Conservation (phyloP, 805 yeast species). For the Metschnikowia amazonensis region DNA sequence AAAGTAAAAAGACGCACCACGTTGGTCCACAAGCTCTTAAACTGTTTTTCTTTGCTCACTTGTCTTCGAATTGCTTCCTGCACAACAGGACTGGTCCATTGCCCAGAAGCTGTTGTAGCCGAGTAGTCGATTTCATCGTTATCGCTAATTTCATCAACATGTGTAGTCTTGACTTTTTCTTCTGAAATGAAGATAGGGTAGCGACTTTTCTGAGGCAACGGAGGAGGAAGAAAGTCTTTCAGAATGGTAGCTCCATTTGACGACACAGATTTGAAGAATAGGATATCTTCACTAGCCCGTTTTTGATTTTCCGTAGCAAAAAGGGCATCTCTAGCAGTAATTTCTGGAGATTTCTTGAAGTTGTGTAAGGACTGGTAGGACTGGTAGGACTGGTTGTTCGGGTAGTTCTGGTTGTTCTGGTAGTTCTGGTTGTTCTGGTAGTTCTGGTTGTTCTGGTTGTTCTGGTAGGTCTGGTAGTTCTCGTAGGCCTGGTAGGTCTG, state of each 20-base stretch:
- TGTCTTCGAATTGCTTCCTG: slow-evolving; percentile 44
- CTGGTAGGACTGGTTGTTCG: no score
- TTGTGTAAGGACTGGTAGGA: no score
- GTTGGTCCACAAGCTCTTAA: slow-evolving; percentile 28
- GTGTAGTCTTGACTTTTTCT: background rate
- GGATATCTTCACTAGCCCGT: slow-evolving; percentile 1
- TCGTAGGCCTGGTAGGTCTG: no score
- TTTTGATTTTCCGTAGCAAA: slow-evolving; percentile 1
- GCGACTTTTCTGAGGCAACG: slow-evolving; percentile 7
- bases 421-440: no score
- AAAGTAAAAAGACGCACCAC: slow-evolving; percentile 27
- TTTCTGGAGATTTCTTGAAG: background rate
- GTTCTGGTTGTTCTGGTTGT: no score
- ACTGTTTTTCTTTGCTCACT: slow-evolving; percentile 37
- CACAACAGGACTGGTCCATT: slow-evolving; percentile 43
- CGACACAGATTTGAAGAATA: slow-evolving; percentile 7
- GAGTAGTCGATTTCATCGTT: slow-evolving; percentile 3
- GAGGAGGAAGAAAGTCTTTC: slow-evolving; percentile 14
- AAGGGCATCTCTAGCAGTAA: background rate
- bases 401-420: no score
- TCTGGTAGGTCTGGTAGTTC: no score
- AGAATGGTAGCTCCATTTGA: slow-evolving; percentile 10
- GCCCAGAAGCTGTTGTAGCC: slow-evolving; percentile 17
- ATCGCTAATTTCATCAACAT: slow-evolving; percentile 5
- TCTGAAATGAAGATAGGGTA: slow-evolving; percentile 13